Base-by-base conservation (phyloP, 2,329 filamentous ascomycete species). In the Monosporascus sp. region DNA sequence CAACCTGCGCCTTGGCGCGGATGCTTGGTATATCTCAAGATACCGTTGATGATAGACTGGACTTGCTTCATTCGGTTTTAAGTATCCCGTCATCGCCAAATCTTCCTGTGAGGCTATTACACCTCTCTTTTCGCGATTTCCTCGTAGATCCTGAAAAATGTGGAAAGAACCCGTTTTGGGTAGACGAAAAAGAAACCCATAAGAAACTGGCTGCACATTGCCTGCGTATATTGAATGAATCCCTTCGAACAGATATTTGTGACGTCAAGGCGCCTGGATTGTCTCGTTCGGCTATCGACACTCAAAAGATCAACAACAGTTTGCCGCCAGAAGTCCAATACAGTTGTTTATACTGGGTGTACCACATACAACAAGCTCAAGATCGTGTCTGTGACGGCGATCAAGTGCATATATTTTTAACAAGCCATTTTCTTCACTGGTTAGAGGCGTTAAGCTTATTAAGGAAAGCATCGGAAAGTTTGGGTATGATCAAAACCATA, bases 121-220 rank as follows among this genome's bases (percentile, higher is more conserved):
- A 74, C 51, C 54, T 67, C 7, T 72, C 72, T 0, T 74, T 75
- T 45, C 65, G 66, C 3, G 70, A 74, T 53, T 72, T 71, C 55
- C 68, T 75, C 11, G 35, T 71, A 9, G 61, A 71, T 51, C 37
- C 56, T 7, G 50, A 63, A 9, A 63, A 58, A 56, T 54, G 60
- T 14, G 54, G 9, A 17, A 40, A 50, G 3, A 58, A 52, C 37
- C 56, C 46, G 0, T 73, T 75, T 57, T 68, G 68, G 66, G 60
- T 74, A 41, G 60, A 76, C 22, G 68, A 72, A 54, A 58, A 54
- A 48, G 17, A 58, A 19, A 58, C 64, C 22, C 64, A 77, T 53
- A 24, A 60, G 27, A 56, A 50, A 3, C 52, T 75, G 1, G 68
- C 69, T 0, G 51, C 38, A 17, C 27, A 59, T n/a, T 77, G 73